phyloP scores from a whole-genome alignment of 352 stramenopile species.

The Globisporangium mamillatum region DNA sequence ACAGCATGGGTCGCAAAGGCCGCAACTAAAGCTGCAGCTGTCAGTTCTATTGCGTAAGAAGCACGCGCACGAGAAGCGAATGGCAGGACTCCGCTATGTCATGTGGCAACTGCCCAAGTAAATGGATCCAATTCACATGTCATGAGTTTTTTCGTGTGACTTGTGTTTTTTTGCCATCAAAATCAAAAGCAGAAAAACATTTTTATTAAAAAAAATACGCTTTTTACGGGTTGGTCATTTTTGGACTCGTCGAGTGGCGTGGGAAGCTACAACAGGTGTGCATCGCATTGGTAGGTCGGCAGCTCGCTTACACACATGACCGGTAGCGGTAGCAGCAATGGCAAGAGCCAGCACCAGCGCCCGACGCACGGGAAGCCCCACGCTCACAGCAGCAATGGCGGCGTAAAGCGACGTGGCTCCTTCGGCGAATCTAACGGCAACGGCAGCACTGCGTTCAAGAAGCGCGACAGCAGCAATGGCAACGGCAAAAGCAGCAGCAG shows the following conservation, averaged over 20 bases:
- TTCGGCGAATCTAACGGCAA: constrained; percentile 2
- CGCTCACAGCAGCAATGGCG: neutral
- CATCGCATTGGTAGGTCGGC: constrained; percentile 2
- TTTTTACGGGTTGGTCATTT: no score
- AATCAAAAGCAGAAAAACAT: no score
- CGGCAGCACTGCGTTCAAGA: constrained; percentile 18
- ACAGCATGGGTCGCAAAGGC: constrained; percentile 53
- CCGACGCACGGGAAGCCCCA: constrained; percentile 2
- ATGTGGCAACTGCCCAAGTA: neutral
- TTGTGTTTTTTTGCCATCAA: neutral
- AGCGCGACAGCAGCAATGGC: constrained; percentile 11
- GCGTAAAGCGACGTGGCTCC: constrained; percentile 11
- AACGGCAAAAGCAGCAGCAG: neutral
- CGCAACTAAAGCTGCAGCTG: constrained; percentile 32
- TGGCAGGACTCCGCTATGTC: neutral
- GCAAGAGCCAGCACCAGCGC: neutral
- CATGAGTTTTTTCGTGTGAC: neutral
- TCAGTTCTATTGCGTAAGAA: neutral
- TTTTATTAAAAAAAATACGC: no score
- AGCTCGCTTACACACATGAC: constrained; percentile 7
- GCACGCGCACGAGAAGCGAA: neutral
- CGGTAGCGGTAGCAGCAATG: constrained; percentile 8
- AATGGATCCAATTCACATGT: neutral
- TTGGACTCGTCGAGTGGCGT: neutral
- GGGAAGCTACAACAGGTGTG: neutral